Evolutionary conservation across 192 early-diverging fungal species (phyloP), one percentile per base, ranked within the genome.

Genomic region (Phycomyces nitens): DNA sequence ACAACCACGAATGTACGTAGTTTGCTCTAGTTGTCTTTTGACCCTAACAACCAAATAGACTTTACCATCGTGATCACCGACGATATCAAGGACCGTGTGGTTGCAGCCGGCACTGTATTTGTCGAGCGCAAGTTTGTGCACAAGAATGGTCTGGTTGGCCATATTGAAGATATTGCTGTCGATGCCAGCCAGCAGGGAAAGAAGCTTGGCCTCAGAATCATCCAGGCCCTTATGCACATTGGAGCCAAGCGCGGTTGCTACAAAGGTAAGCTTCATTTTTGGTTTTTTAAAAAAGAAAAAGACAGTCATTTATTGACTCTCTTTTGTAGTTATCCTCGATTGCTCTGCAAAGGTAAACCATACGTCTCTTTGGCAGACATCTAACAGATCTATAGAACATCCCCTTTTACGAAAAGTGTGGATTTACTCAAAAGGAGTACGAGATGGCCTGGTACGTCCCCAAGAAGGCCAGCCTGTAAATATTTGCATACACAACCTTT

Each of bases 91-190:
- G 51, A 77, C 21, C 56, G 70, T 21, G 87, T 94, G 49, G 87
- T 92, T 9, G 92, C 84, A 1, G 89, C 88, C 14, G 92, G 92
- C 27, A 93, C 89, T 11, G 78, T 94, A 11, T 53, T 94, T 21
- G 84, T 93, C 7, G 92, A 94, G 71, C 84, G 92, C 49, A 94
- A 94, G 74, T 94, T 94, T 75, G 86, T 94, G 3, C 90, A 86
- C 60, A 73, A 81, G 29, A 82, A 84, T 43, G 92, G 92, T 0
- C 50, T 93, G 27, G 86, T 90, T 27, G 91, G 91, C 0, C 91
- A 93, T 60, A 94, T 92, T 66, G 92, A 94, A 65, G 90, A 88
- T 70, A 86, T 81, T 69, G 85, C 81, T 9, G 83, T 87, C 15
- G 77, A 84, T 29, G 72, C 62, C 8, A 79, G 81, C 59, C 83